Evolutionary conservation across 2,329 filamentous ascomycete genomes (phyloP), one percentile per base, ranked within the genome.

Genomic region (Aotearoamyces nothofagi): DNA sequence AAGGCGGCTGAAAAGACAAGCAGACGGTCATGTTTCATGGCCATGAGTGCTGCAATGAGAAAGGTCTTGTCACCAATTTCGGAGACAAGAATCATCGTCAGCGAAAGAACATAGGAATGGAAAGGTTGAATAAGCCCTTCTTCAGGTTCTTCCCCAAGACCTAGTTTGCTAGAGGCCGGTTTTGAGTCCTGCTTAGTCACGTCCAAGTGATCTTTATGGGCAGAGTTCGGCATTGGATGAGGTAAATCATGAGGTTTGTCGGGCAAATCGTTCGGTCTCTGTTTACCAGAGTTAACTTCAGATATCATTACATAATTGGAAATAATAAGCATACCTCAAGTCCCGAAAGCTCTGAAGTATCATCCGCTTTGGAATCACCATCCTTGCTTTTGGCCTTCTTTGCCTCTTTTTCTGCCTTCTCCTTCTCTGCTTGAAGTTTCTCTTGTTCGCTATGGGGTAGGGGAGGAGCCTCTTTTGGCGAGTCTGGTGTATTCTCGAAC

Each of bases 21-120:
- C 39, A 93, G 61, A 29, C 90, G 78, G 37, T 90, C 79, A 46
- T 98, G 87, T 51, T 93, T 90, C 90, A 98, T 98, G 9, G 90
- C 90, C 90, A 98, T 98, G 11, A 98, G 69, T 5, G 86, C 87
- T 5, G 90, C 90, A 13, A 98, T 83, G 24, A 98, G 66, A 61
- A 98, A 98, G 0, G 90, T 98, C 60, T 98, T 98, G 68, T 98
- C 90, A 38, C 90, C 90, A 44, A 98, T 74, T 53, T 98, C 90
- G 26, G 87, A 94, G 44, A 96, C 78, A 37, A 96, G 61, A 45
- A 98, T 98, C 90, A 96, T 98, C 33, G 86, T 87, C 35, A 94
- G 73, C 10, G 90, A 92, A 17, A 96, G 73, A 9, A 92, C 49
- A 46, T 90, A 92, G 4, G 90, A 96, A 53, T 98, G 87, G 45